Percentiles rank a stretch among this genome's conserved stretches.
Conservation (phyloP, 768 basidiomycete species). For the Boletellus ananas region DNA sequence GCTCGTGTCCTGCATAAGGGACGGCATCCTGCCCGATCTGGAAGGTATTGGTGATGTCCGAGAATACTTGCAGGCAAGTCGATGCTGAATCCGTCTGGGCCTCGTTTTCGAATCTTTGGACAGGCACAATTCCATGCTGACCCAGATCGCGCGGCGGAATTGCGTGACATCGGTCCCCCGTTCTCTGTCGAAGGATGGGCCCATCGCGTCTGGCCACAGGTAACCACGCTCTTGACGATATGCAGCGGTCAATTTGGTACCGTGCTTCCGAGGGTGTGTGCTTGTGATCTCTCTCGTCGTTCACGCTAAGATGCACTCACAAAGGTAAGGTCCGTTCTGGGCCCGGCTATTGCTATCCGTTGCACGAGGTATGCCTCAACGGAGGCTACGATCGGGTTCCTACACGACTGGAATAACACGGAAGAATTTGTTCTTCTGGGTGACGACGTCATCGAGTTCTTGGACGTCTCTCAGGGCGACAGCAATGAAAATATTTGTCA, state of each 20-base stretch:
- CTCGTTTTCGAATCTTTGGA: not conserved
- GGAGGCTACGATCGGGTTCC: slow-evolving; percentile 3
- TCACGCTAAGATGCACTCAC: not conserved
- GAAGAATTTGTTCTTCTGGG: slow-evolving; percentile 7
- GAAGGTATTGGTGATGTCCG: slow-evolving; percentile 15
- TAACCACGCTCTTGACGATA: not conserved
- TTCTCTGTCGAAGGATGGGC: slow-evolving; percentile 17
- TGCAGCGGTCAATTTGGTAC: slow-evolving; percentile 15
- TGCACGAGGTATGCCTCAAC: slow-evolving; percentile 10
- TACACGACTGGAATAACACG: not conserved
- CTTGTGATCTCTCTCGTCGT: not conserved
- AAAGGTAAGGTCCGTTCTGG: slow-evolving; percentile 14
- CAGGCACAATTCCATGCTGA: slow-evolving; percentile 12
- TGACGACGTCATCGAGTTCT: slow-evolving; percentile 15
- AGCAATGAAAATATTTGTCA: slow-evolving; percentile 14
- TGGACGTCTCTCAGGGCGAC: slow-evolving; percentile 12
- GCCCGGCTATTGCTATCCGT: slow-evolving; percentile 5
- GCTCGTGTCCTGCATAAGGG: slow-evolving; percentile 7
- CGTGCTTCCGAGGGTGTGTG: slow-evolving; percentile 15
- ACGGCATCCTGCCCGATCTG: slow-evolving; percentile 16
- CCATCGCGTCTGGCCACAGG: slow-evolving; percentile 17
- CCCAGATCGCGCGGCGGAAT: slow-evolving; percentile 18
- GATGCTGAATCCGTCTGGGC: not conserved
- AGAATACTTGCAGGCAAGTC: slow-evolving; percentile 14
- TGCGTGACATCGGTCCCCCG: slow-evolving; percentile 15